Percentiles rank a stretch among this genome's conserved stretches.
These are phyloP conservation scores for Neurospora sp. DNA, from an alignment of 495 filamentous ascomycete genomes.

Conservation along the genomic window DNA sequence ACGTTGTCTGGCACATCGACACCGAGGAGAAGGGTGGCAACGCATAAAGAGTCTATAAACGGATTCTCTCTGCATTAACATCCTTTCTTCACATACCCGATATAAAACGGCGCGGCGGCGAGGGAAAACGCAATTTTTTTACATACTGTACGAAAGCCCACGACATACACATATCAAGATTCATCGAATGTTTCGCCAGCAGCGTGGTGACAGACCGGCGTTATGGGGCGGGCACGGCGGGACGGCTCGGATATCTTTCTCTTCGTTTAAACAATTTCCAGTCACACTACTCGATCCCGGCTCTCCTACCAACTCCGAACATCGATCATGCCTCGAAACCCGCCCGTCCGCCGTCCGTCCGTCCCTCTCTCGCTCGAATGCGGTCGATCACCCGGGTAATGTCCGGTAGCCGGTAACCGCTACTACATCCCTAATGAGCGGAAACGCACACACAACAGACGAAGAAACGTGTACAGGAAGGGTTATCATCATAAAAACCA, in stretches of 20 bases:
- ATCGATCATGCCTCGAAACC: neutral
- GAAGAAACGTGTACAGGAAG: neutral
- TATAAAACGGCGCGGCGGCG: constrained; percentile 7
- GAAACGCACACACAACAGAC: neutral
- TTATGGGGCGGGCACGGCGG: constrained; percentile 3
- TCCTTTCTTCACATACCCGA: neutral
- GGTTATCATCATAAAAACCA: neutral
- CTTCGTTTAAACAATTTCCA: neutral
- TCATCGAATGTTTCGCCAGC: constrained; percentile 16
- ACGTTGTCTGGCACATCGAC: constrained; percentile 98
- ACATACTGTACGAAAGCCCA: constrained; percentile 27
- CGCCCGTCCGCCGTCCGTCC: neutral
- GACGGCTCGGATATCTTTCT: constrained; percentile 11
- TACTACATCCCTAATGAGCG: neutral
- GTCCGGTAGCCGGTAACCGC: neutral
- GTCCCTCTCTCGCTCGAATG: neutral
- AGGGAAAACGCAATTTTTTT: constrained; percentile 18
- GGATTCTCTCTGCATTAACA: neutral
- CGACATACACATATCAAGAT: constrained; percentile 20
- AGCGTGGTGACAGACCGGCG: constrained; percentile 6
- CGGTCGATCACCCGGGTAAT: neutral
- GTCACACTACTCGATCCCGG: neutral
- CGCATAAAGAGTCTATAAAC: constrained; percentile 19
- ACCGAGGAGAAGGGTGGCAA: constrained; percentile 97
- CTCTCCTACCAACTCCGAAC: neutral